Base-by-base conservation (phyloP, 768 basidiomycete species). In the Strobilomyces dryophilus region DNA sequence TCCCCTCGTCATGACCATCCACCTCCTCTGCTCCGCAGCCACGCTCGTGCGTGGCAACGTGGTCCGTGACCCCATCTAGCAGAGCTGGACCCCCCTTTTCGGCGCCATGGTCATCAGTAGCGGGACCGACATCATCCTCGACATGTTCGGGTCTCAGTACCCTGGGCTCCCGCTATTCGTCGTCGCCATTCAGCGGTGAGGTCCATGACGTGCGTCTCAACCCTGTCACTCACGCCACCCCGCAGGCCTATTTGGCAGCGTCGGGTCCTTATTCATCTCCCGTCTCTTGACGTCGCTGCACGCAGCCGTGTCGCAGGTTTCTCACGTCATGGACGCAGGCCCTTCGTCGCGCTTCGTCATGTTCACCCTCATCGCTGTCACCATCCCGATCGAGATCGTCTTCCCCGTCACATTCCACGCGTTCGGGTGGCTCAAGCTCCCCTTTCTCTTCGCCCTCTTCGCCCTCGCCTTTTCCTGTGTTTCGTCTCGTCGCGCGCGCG, bases 21-120 rank as follows among this genome's bases (percentile, higher is more conserved):
- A 83, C 31, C 65, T 80, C 49, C 69, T 80, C 37, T 68, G 85
- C 32, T 68, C 75, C 48, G 71, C 77, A 47, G 78, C 75, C 17
- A 49, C 74, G 47, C 87, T 82, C 58, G 85, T 86, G 1, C 71
- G 79, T 40, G 78, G 80, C 4, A 95, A 97, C 67, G 73, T 82
- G 63, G 87, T 91, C 15, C 78, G 79, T 49, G 80, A 83, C 6
- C 79, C 98, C 3, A 76, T 98, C 10, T 79, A 76, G 41, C 80
- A 89, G 47, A 95, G 95, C 3, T 99, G 97, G 97, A 73, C 79
- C 1, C 95, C 97, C 0, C 77, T 98, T 1, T 85, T 97, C 51
- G 82, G 82, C 18, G 92, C 92, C 7, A 93, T 95, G 91, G 67
- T 82, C 41, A 90, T 95, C 61, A 87, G 84, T 61, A 88, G 84